phyloP scores from a whole-genome alignment of 1,284 basidiomycete genomes.

The Somion occarium region DNA sequence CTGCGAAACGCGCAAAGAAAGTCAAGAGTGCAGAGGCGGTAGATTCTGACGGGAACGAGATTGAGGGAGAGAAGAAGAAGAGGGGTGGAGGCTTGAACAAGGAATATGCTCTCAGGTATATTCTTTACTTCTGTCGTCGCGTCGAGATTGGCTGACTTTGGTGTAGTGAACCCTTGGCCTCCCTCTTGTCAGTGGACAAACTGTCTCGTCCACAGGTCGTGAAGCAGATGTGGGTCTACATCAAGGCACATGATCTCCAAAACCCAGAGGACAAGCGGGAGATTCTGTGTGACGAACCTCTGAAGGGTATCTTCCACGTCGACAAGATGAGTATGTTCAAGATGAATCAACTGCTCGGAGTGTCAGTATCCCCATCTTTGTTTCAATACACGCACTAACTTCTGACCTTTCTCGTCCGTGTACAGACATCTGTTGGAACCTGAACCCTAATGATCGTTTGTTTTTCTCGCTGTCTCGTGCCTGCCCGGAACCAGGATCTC shows the following conservation, averaged over 20 bases:
- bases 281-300: conserved; percentile 72
- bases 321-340: conserved; percentile 83
- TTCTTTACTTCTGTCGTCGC: conserved; percentile 10
- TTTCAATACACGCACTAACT: too few species aligned
- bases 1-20: conserved; percentile 40
- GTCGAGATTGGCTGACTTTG: neutral
- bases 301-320: conserved; percentile 68
- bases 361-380: conserved; percentile 52
- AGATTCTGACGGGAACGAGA: conserved; percentile 49
- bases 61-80: conserved; percentile 32
- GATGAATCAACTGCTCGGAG: conserved; percentile 80
- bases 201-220: conserved; percentile 86
- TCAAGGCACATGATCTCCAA: conserved; percentile 74
- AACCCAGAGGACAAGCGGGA: conserved; percentile 77
- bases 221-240: conserved; percentile 83
- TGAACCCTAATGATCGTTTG: neutral
- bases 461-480: neutral
- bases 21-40: conserved; percentile 53
- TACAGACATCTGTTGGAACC: conserved; percentile 3
- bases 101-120: conserved; percentile 72
- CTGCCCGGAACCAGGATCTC: too few species aligned
- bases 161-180: conserved; percentile 57
- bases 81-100: conserved; percentile 67
- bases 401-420: neutral
- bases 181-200: conserved; percentile 51